Evolutionary conservation across 371 early-diverging fungal species (phyloP).

Genomic region (Mucor velutinosus): DNA sequence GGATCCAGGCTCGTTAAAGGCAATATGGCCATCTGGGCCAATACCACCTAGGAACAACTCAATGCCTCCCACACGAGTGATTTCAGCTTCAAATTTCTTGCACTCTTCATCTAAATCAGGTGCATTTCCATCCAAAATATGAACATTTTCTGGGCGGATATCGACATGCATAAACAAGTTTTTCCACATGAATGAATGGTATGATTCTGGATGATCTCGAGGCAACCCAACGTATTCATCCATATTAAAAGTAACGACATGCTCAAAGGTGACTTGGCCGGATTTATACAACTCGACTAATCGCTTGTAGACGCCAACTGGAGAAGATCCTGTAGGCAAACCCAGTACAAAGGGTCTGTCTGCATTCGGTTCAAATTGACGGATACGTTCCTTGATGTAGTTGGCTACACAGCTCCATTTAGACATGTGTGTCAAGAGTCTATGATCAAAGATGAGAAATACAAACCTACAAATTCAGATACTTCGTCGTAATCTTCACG

Average conservation of each 20-base stretch:
- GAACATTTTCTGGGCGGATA: constrained; percentile 75
- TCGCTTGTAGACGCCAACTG: constrained; percentile 69
- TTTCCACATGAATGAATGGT: constrained; percentile 89
- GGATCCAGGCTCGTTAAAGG: constrained; percentile 90
- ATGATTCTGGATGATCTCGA: constrained; percentile 80
- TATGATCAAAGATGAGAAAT: background rate
- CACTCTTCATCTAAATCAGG: constrained; percentile 80
- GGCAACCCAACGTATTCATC: constrained; percentile 66
- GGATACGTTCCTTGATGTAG: constrained; percentile 59
- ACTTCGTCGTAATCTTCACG: constrained; percentile 69
- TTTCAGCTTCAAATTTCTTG: constrained; percentile 74
- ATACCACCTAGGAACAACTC: constrained; percentile 51
- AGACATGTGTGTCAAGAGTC: background rate
- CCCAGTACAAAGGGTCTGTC: constrained; percentile 83
- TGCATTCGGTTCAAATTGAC: constrained; percentile 74
- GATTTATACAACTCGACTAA: constrained; percentile 50
- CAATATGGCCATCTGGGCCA: constrained; percentile 89
- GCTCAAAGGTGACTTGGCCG: constrained; percentile 59
- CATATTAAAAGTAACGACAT: constrained; percentile 69
- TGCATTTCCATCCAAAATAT: constrained; percentile 84
- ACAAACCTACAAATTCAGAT: constrained; percentile 60
- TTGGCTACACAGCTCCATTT: constrained; percentile 11
- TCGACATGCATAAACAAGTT: constrained; percentile 83
- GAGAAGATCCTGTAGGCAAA: constrained; percentile 83
- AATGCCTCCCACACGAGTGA: constrained; percentile 67